A percentile compares a stretch with the other conserved stretches of the same genome.
Evolutionary conservation across 768 basidiomycete genomes (phyloP).

Genomic region (Psilocybe tampanensis): DNA sequence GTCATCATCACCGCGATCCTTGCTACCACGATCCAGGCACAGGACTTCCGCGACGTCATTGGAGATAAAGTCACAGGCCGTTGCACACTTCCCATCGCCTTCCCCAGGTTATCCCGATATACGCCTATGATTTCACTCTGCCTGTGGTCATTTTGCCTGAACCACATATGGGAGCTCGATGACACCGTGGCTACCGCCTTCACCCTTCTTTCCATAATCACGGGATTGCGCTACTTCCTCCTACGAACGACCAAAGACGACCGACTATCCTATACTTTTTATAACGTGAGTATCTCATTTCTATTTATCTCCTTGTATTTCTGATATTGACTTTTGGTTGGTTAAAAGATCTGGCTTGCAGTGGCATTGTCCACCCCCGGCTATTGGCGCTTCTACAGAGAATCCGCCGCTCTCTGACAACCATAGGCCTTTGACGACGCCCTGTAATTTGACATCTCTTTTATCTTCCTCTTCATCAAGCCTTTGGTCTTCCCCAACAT

Average conservation of each 20-base stretch:
- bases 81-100: slow-evolving; percentile 45
- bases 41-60: slow-evolving; percentile 48
- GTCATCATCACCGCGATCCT: slow-evolving; percentile 40
- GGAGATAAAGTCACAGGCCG: slow-evolving; percentile 44
- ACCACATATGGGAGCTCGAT: slow-evolving; percentile 37
- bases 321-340: not conserved
- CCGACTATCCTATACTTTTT: slow-evolving; percentile 22
- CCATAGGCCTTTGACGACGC: not conserved
- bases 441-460: not conserved
- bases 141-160: slow-evolving; percentile 37
- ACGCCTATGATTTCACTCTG: slow-evolving; percentile 35
- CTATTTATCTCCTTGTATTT: not conserved
- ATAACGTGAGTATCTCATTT: slow-evolving; percentile 24
- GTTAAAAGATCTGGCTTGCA: slow-evolving; percentile 27
- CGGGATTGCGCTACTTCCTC: slow-evolving; percentile 24
- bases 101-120: slow-evolving; percentile 33
- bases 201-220: slow-evolving; percentile 30
- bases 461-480: no score
- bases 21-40: slow-evolving; percentile 47
- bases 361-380: slow-evolving; percentile 21
- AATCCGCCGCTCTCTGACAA: slow-evolving; percentile 11
- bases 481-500: no score
- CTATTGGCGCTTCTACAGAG: slow-evolving; percentile 26
- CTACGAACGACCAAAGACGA: slow-evolving; percentile 19
- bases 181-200: slow-evolving; percentile 25